These are phyloP conservation scores for Silene uniflora DNA, from an alignment of 148 eudicot genomes.

Conservation along the genomic window DNA sequence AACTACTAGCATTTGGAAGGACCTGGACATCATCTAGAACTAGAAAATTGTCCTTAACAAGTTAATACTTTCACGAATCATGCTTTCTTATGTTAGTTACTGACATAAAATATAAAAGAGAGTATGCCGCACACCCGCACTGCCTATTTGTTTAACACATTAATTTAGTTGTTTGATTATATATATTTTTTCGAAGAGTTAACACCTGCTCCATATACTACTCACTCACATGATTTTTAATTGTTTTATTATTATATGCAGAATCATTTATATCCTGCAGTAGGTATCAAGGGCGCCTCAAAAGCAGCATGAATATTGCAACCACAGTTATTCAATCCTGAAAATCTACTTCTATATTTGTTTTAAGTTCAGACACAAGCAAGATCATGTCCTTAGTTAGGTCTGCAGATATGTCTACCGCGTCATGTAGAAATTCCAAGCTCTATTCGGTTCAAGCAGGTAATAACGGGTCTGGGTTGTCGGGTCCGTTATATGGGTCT, in stretches of 20 bases:
- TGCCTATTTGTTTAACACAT: slow-evolving; percentile 11
- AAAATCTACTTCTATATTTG: not conserved
- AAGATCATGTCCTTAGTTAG: slow-evolving; percentile 35
- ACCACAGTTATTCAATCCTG: slow-evolving; percentile 6
- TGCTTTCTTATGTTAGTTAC: not conserved
- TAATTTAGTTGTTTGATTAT: not conserved
- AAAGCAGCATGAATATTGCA: slow-evolving; percentile 25
- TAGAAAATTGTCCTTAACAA: not conserved
- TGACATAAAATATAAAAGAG: not conserved
- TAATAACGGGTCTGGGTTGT: slow-evolving; percentile 27
- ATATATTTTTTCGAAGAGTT: not conserved
- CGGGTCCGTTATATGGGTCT: slow-evolving; percentile 40
- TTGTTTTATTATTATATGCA: not conserved
- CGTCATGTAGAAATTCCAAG: slow-evolving; percentile 42
- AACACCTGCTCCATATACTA: slow-evolving; percentile 12
- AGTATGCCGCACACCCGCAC: too few relatives aligned
- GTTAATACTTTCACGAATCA: not conserved
- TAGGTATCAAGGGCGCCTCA: slow-evolving; percentile 8
- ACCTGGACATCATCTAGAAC: not conserved
- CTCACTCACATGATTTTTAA: slow-evolving; percentile 7
- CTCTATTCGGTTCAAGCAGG: slow-evolving; percentile 32
- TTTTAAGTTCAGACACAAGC: slow-evolving; percentile 15
- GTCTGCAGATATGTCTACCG: slow-evolving; percentile 33
- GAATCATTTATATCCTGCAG: not conserved
- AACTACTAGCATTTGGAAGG: not conserved